These are phyloP conservation scores for Priceomyces carsonii DNA, from an alignment of 805 yeast genomes.

Conservation along the genomic window DNA sequence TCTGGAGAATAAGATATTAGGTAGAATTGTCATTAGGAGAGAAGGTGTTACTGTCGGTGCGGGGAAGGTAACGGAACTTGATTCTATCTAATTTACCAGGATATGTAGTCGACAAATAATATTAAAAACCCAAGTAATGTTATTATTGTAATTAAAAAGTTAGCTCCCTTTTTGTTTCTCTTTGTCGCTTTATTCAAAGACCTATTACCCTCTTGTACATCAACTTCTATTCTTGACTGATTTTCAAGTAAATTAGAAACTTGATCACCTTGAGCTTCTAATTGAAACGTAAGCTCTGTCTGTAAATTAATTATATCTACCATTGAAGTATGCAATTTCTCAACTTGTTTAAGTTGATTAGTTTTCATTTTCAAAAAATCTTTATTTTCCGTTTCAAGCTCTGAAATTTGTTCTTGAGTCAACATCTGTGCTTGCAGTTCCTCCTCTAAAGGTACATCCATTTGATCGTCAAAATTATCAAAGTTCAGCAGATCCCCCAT, in stretches of 20 bases:
- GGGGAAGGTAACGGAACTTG: conserved; percentile 42
- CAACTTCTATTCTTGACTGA: conserved; percentile 64
- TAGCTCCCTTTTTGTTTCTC: conserved; percentile 52
- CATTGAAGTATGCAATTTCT: conserved; percentile 59
- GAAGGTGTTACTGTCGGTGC: conserved; percentile 74
- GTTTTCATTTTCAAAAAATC: conserved; percentile 54
- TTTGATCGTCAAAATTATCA: conserved; percentile 7
- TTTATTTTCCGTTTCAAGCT: conserved; percentile 59
- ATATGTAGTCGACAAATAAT: conserved; percentile 37
- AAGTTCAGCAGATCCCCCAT: conserved; percentile 8
- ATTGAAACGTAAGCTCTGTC: conserved; percentile 70
- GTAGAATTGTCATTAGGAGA: conserved; percentile 67
- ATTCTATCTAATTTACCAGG: conserved; percentile 11
- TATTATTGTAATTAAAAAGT: conserved; percentile 35
- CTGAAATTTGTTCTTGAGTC: conserved; percentile 57
- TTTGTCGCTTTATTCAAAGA: conserved; percentile 68
- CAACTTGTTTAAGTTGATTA: conserved; percentile 61
- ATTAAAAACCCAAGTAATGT: conserved; percentile 34
- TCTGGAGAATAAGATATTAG: conserved; percentile 50
- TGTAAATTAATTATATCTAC: conserved; percentile 76
- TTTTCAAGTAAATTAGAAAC: conserved; percentile 63
- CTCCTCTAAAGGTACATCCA: conserved; percentile 11
- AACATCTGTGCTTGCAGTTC: conserved; percentile 20
- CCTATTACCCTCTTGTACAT: conserved; percentile 70
- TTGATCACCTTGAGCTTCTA: conserved; percentile 70